Evolutionary conservation across 2,329 filamentous ascomycete species (phyloP), one percentile per base, ranked within the genome.

Genomic region (Hortaea werneckii): DNA sequence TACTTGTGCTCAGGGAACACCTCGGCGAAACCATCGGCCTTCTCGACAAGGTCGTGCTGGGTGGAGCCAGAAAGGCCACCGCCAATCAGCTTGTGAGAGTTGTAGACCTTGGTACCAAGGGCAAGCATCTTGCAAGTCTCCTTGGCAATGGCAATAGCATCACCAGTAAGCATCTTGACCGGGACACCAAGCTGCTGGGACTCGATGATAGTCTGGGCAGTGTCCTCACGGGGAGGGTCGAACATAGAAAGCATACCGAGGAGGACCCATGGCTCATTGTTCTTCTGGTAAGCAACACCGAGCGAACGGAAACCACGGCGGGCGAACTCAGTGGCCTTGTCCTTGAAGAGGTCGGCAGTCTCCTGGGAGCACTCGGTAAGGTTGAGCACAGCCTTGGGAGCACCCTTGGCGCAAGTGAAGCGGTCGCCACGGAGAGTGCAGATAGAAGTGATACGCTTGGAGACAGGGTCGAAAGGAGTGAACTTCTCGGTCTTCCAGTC

Each of bases 91-190:
- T 81, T 82, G 63, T 83, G 79, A 49, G 83, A 86, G 73, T 86
- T 85, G 74, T 87, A 87, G 55, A 87, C 83, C 74, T 86, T 86
- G 64, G 83, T 86, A 58, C 82, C 82, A 49, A 87, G 78, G 55
- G 82, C 81, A 64, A 87, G 75, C 80, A 86, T 86, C 73, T 85
- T 85, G 77, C 83, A 87, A 56, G 83, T 87, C 70, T 87, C 83
- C 73, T 86, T 86, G 49, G 83, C 83, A 55, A 87, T 87, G 58
- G 83, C 82, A 58, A 86, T 83, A 54, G 83, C 83, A 63, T 87
- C 83, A 77, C 83, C 83, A 70, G 83, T 87, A 67, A 87, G 72
- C 83, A 87, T 87, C 78, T 87, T 87, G 57, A 87, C 83, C 54
- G 78, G 79, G 30, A 87, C 81, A 73, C 83, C 83, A 47, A 87